Conservation (phyloP, 2,329 filamentous ascomycete genomes). For the Fusarium sp. region DNA sequence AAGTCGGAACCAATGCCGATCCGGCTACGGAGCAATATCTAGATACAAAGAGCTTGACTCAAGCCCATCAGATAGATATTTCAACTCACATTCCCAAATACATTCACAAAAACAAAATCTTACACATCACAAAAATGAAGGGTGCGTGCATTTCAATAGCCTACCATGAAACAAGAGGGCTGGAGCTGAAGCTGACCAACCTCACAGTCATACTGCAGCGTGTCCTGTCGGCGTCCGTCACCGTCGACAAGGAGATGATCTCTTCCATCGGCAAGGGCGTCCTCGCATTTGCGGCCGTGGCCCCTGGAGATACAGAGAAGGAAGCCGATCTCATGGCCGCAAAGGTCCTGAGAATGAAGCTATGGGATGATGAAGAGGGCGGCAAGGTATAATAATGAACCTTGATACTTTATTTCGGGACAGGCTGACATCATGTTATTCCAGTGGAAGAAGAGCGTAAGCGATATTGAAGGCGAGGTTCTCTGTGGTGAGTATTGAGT, state of each 20-base stretch:
- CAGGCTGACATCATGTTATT: constrained; percentile 4
- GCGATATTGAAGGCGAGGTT: constrained; percentile 89
- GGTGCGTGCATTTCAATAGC: constrained; percentile 30
- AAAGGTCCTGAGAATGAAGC: constrained; percentile 88
- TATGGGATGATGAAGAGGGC: constrained; percentile 88
- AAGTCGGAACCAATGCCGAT: constrained; percentile 35
- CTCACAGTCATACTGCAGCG: constrained; percentile 85
- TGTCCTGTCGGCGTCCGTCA: constrained; percentile 94
- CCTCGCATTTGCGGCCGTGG: constrained; percentile 90
- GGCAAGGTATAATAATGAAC: constrained; percentile 64
- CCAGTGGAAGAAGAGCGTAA: constrained; percentile 92
- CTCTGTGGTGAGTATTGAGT: constrained; percentile 78
- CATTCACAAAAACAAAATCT: background rate
- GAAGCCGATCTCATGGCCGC: constrained; percentile 85
- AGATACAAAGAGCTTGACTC: constrained; percentile 22
- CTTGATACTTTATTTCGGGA: background rate
- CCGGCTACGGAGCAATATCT: constrained; percentile 22
- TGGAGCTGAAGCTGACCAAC: constrained; percentile 11
- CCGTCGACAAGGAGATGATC: constrained; percentile 88
- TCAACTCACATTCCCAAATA: constrained; percentile 1
- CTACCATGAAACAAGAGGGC: constrained; percentile 10
- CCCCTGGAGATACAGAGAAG: constrained; percentile 88
- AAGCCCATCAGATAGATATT: constrained; percentile 16
- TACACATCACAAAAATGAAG: constrained; percentile 34
- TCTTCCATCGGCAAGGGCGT: constrained; percentile 92